Evolutionary conservation across 2,329 filamentous ascomycete species (phyloP).

Genomic region (Fusarium sp.): DNA sequence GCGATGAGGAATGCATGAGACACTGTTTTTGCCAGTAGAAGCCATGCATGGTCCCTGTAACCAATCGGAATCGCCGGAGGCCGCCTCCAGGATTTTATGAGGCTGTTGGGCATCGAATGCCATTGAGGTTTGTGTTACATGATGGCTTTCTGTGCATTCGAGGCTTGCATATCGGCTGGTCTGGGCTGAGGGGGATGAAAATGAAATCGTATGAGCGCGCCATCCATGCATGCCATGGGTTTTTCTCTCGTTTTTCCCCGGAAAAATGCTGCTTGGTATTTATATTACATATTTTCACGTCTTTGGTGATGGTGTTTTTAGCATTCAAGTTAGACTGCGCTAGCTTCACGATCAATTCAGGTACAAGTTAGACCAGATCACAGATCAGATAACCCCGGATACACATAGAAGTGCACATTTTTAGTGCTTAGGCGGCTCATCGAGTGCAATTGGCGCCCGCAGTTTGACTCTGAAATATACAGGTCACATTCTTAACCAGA

Average conservation of each 20-base stretch:
- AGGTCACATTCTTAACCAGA: not conserved
- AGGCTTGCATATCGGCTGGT: not conserved
- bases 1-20: rapidly evolving
- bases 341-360: not conserved
- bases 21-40: not conserved
- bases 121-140: not conserved
- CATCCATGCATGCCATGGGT: not conserved
- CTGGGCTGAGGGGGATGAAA: not conserved
- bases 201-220: not conserved
- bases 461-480: not conserved
- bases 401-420: too few species aligned
- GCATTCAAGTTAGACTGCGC: not conserved
- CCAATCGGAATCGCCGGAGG: rapidly evolving
- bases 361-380: not conserved
- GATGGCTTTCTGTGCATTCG: not conserved
- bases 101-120: not conserved
- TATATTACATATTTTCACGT: not conserved
- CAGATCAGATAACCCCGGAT: not conserved
- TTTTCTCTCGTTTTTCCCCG: not conserved
- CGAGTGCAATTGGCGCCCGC: not conserved
- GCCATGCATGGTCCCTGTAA: rapidly evolving
- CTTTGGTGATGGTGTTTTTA: not conserved
- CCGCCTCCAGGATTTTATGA: rapidly evolving
- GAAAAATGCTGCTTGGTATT: not conserved
- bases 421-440: too few species aligned